Percentiles rank a stretch among this genome's conserved stretches.
Conservation (phyloP, 768 basidiomycete species). For the Boletus vermiculosoides region DNA sequence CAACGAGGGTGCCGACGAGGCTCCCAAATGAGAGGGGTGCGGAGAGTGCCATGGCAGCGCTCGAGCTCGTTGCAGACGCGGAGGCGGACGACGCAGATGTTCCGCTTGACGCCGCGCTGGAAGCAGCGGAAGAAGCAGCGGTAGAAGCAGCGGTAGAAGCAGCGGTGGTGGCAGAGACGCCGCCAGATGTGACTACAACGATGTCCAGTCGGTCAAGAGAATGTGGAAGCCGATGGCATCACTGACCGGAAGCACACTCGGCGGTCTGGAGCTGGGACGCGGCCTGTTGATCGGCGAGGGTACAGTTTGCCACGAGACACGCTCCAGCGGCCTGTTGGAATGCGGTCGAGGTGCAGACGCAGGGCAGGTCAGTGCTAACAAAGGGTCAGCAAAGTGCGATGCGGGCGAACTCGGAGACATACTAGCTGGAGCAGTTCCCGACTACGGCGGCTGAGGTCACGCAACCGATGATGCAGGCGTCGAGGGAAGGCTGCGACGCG, state of each 20-base stretch:
- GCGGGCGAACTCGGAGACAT: not conserved
- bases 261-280: slow-evolving; percentile 32
- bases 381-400: not conserved
- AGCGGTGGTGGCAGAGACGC: not conserved
- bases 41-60: slow-evolving; percentile 19
- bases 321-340: slow-evolving; percentile 36
- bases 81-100: not conserved
- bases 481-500: slow-evolving; percentile 4
- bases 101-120: not conserved
- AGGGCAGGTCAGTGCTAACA: slow-evolving; percentile 38
- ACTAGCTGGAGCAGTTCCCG: slow-evolving; percentile 16
- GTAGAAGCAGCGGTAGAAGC: no score
- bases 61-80: not conserved
- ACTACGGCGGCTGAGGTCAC: not conserved
- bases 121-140: not conserved
- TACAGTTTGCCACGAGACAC: slow-evolving; percentile 40
- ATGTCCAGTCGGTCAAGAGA: not conserved
- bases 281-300: slow-evolving; percentile 26
- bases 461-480: slow-evolving; percentile 14
- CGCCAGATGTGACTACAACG: not conserved
- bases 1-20: slow-evolving; percentile 23
- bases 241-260: slow-evolving; percentile 34
- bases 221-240: not conserved
- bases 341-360: slow-evolving; percentile 37
- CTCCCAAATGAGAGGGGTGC: slow-evolving; percentile 18